A percentile compares a stretch with the other conserved stretches of the same genome.
phyloP scores from a whole-genome alignment of 495 filamentous ascomycete genomes.

The Xylaria nigripes region DNA sequence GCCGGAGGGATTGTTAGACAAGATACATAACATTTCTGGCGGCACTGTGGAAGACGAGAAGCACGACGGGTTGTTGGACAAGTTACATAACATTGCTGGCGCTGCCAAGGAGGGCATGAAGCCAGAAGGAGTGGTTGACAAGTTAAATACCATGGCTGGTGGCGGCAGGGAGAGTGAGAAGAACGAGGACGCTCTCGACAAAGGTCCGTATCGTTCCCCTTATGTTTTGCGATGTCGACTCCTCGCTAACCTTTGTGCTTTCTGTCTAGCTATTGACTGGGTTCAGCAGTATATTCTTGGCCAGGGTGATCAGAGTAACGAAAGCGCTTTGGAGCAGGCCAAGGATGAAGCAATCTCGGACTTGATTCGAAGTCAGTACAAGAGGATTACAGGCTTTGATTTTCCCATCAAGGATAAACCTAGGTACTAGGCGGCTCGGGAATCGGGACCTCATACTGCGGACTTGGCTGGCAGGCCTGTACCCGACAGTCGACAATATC shows the following conservation, averaged over 20 bases:
- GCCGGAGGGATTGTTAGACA: neutral
- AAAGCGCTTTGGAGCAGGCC: constrained; percentile 62
- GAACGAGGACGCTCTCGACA: constrained; percentile 60
- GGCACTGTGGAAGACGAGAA: constrained; percentile 4
- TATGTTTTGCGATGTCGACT: neutral
- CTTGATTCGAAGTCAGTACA: constrained; percentile 55
- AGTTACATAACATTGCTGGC: neutral
- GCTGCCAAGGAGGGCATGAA: constrained; percentile 10
- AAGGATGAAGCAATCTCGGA: constrained; percentile 64
- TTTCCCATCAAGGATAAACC: constrained; percentile 57
- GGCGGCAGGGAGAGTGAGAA: constrained; percentile 60
- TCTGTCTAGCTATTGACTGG: constrained; percentile 50
- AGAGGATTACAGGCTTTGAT: constrained; percentile 51
- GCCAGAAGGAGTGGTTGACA: constrained; percentile 31
- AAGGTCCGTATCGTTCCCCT: constrained; percentile 35
- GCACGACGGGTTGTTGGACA: neutral
- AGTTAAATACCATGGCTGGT: constrained; percentile 53
- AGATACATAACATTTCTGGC: neutral
- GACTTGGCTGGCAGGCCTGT: neutral
- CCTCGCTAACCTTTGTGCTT: neutral
- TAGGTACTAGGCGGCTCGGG: constrained; percentile 2
- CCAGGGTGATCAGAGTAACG: constrained; percentile 58
- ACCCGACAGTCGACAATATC: too few species aligned
- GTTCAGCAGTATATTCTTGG: constrained; percentile 61
- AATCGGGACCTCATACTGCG: neutral